phyloP scores from a whole-genome alignment of 176 grass and related monocot species.

The Cenchrus americanus region DNA sequence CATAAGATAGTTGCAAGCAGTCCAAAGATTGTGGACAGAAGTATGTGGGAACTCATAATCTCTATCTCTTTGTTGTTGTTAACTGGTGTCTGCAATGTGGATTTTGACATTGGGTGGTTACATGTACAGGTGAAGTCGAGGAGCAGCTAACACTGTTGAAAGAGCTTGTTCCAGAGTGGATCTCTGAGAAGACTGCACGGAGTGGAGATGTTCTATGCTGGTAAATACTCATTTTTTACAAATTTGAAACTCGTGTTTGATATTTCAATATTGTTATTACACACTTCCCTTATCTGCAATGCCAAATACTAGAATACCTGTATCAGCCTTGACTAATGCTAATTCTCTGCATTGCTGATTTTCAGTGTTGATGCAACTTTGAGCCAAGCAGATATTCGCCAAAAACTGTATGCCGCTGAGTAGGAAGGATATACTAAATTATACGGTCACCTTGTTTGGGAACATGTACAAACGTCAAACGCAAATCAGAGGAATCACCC shows the following conservation, averaged over 20 bases:
- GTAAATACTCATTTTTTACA: constrained; percentile 40
- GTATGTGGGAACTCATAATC: constrained; percentile 34
- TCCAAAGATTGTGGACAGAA: constrained; percentile 68
- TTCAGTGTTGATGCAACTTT: constrained; percentile 55
- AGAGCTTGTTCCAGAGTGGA: constrained; percentile 85
- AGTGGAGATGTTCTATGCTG: constrained; percentile 61
- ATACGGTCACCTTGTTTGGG: background rate
- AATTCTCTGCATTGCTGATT: background rate
- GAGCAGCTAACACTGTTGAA: constrained; percentile 67
- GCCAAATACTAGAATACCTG: background rate
- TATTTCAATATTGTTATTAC: background rate
- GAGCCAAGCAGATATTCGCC: constrained; percentile 60
- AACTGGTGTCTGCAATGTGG: background rate
- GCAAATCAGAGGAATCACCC: background rate
- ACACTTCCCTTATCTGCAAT: background rate
- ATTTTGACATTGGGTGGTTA: constrained; percentile 23
- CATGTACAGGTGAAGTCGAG: constrained; percentile 69
- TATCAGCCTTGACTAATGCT: background rate
- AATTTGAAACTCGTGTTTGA: background rate
- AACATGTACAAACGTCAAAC: background rate
- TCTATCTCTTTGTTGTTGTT: background rate
- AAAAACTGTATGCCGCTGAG: constrained; percentile 57
- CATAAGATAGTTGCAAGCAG: constrained; percentile 70
- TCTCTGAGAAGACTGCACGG: constrained; percentile 60
- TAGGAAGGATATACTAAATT: constrained; percentile 21